Evolutionary conservation across 352 stramenopile species (phyloP), one percentile per base, ranked within the genome.

Genomic region (Pythium dissimile): DNA sequence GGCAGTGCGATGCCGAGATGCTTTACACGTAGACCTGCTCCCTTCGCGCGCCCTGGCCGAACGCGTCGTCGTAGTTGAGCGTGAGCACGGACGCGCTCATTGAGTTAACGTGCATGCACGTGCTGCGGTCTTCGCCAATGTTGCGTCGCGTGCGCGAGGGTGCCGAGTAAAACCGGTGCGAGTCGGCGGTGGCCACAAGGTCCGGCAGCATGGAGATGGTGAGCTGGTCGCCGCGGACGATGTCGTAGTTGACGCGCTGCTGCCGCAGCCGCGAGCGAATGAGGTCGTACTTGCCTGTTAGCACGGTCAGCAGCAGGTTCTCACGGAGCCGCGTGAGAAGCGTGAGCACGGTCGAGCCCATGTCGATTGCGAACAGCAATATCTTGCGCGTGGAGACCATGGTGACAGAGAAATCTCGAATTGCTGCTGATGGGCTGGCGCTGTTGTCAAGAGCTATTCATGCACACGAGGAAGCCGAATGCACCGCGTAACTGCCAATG

Each of bases 321-420:
- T 86, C 75, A 8, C 65, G 72, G n/a, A 86, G 55, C 26, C 75
- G 73, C 49, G 73, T 76, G 47, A 81, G 63, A 26, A 86, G 51
- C 11, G 75, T 83, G 42, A 86, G 61, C 3, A 66, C 50, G 11
- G 73, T 78, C 10, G 73, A 75, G 20, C 59, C 65, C 20, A 86
- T 21, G 55, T 83, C 80, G 26, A 76, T 42, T 15, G 34, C 20
- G 34, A 41, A 16, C 13, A 41, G 12, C 16, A 41, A 20, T 6
- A 16, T 15, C 34, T 41, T 41, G 34, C 34, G 34, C 32, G 2
- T 35, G 34, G 21, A 59, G 21, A 68, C 50, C 53, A 68, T 43
- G 4, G 34, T n/a, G n/a, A n/a, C n/a, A n/a, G n/a, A n/a, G n/a
- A n/a, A n/a, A n/a, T n/a, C n/a, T n/a, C n/a, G n/a, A n/a, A n/a